These are phyloP conservation scores for Wickerhamomyces xylosicus DNA, from an alignment of 805 yeast species.

Conservation along the genomic window DNA sequence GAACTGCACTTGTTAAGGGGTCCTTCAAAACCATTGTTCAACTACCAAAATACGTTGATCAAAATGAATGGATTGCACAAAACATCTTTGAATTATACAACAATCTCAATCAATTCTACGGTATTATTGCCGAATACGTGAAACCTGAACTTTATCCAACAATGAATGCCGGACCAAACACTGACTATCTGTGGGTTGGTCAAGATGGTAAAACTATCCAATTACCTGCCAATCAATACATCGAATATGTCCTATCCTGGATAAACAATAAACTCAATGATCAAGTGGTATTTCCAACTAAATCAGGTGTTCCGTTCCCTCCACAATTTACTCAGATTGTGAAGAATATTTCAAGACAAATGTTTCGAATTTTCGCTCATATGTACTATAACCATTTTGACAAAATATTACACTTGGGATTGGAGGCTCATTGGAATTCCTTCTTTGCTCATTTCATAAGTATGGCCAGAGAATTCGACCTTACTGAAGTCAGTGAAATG, in stretches of 20 bases:
- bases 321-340: constrained; percentile 74
- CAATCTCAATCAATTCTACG: constrained; percentile 79
- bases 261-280: constrained; percentile 81
- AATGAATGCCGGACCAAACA: constrained; percentile 92
- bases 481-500: constrained; percentile 71
- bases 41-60: constrained; percentile 88
- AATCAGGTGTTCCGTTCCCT: constrained; percentile 82
- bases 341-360: constrained; percentile 79
- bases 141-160: constrained; percentile 85
- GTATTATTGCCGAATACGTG: constrained; percentile 82
- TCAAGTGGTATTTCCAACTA: constrained; percentile 85
- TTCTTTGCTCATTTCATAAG: constrained; percentile 91
- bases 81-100: constrained; percentile 85
- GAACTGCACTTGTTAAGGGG: constrained; percentile 92
- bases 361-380: constrained; percentile 94
- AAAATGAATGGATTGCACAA: constrained; percentile 92
- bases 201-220: constrained; percentile 70
- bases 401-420: constrained; percentile 76
- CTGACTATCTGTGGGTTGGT: constrained; percentile 88
- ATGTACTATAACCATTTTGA: constrained; percentile 93
- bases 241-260: constrained; percentile 88
- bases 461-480: constrained; percentile 72
- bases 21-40: constrained; percentile 93
- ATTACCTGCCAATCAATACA: constrained; percentile 87
- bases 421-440: constrained; percentile 98